Base-by-base conservation (phyloP, 2,329 filamentous ascomycete species). In the Lachnellula hyalina region DNA sequence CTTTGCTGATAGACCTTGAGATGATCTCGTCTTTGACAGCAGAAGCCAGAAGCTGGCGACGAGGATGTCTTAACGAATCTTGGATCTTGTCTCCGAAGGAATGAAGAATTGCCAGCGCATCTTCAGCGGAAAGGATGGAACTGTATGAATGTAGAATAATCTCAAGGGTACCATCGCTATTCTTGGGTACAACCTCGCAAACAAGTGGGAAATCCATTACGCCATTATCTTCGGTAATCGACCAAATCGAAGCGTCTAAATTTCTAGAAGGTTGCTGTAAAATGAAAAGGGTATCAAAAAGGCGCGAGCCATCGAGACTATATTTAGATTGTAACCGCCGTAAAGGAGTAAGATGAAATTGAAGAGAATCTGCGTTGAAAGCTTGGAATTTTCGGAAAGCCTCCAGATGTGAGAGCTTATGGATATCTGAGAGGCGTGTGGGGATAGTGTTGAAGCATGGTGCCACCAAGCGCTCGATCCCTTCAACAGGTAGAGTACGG, bases 391-490 rank as follows among this genome's bases (percentile, higher is more conserved):
- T 61, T 41, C 67, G 58, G 45, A 68, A 69, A 14, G 66, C 63
- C 55, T 70, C 68, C 1, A 70, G 53, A 40, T 68, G 68, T 12
- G 64, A 62, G 28, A 66, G 67, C 0, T 71, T 70, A 50, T 91
- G 86, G 2, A 90, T 75, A 2, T 73, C 68, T 54, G 79, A 80
- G 25, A 87, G 72, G 25, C 90, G 81, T 1, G 91, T 67, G 0
- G 92, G 90, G 12, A 96, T 72, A 0, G 92, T 96, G 67, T 96
- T 96, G 76, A 96, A 96, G 68, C 90, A 96, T 0, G 92, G 92
- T 0, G 89, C 90, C n/a, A 95, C 81, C 5, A 96, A 79, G 4
- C 78, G 75, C 38, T 92, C 84, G 11, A 93, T 75, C 0, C 79
- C 81, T 5, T 86, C 78, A 2, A 92, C 69, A 0, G 82, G 72